Percentiles rank a stretch among this genome's conserved stretches.
phyloP scores from a whole-genome alignment of 164 flowering plant species.

The Kingdonia uniflora region DNA sequence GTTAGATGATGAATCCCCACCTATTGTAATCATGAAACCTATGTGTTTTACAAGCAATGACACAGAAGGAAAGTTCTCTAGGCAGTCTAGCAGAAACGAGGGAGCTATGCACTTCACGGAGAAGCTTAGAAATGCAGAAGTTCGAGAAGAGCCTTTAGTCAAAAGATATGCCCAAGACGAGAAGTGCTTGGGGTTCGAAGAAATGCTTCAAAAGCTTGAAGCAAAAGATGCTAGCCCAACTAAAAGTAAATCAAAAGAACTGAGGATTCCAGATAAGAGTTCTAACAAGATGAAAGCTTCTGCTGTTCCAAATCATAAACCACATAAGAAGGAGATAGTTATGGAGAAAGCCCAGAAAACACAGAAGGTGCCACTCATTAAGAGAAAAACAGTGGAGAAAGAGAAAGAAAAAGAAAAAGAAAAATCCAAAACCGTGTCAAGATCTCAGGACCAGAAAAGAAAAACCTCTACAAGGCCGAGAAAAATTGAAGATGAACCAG shows the following conservation, averaged over 20 bases:
- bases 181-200: conserved; percentile 4
- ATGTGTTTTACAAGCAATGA: conserved; percentile 13
- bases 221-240: conserved; percentile 3
- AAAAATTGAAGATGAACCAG: conserved; percentile 20
- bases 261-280: conserved; percentile 14
- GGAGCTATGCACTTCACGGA: conserved; percentile 12
- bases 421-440: conserved; percentile 15
- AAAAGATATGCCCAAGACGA: conserved; percentile 1
- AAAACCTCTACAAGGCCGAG: conserved; percentile 15
- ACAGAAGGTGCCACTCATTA: conserved; percentile 14
- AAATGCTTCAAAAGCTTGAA: conserved; percentile 3
- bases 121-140: conserved; percentile 18
- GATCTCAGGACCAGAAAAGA: conserved; percentile 21
- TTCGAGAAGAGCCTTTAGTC: conserved; percentile 14
- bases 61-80: conserved; percentile 6
- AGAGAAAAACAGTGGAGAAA: conserved; percentile 20
- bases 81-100: conserved; percentile 11
- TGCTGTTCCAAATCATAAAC: conserved; percentile 7
- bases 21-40: conserved; percentile 80
- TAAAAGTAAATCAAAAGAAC: conserved; percentile 12
- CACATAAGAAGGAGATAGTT: conserved; percentile 22
- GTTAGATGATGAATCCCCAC: conserved; percentile 30
- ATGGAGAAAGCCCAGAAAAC: conserved; percentile 21
- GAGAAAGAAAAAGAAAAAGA: conserved; percentile 19
- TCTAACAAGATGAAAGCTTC: conserved; percentile 19